A percentile compares a stretch with the other conserved stretches of the same genome.
Evolutionary conservation across 2,329 filamentous ascomycete species (phyloP).

Genomic region (Paecilomyces sp.): DNA sequence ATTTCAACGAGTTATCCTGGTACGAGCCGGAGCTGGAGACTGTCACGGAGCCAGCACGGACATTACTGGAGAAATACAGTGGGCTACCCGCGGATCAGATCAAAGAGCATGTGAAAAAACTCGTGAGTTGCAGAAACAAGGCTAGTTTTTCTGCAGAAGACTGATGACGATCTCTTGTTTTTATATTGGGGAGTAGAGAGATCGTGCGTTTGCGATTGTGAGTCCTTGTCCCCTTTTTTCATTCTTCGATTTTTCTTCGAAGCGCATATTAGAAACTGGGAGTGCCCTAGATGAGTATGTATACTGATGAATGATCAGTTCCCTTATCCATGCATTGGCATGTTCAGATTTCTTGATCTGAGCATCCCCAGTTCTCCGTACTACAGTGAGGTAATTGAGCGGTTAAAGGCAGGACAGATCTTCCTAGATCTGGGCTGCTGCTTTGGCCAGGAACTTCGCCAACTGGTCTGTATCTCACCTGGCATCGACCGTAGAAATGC

Average conservation of each 20-base stretch:
- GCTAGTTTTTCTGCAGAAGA: background rate
- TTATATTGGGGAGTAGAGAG: constrained; percentile 11
- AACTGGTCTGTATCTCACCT: constrained; percentile 1
- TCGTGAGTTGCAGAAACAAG: background rate
- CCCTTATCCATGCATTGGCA: constrained; percentile 5
- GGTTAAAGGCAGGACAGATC: constrained; percentile 6
- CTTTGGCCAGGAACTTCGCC: constrained; percentile 9
- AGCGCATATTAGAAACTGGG: background rate
- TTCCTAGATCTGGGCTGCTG: constrained; percentile 11
- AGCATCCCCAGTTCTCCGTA: constrained; percentile 1
- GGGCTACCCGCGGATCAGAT: background rate
- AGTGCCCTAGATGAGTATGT: background rate
- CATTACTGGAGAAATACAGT: background rate
- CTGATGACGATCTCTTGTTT: background rate
- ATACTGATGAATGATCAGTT: background rate
- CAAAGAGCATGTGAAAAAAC: background rate
- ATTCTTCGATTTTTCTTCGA: background rate
- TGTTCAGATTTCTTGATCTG: constrained; percentile 5
- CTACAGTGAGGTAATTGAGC: constrained; percentile 7
- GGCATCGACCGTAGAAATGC: background rate
- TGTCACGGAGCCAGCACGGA: background rate
- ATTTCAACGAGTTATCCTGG: background rate
- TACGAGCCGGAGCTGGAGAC: background rate
- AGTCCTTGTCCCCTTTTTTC: background rate
- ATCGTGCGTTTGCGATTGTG: constrained; percentile 1